A percentile compares a stretch with the other conserved stretches of the same genome.
These are phyloP conservation scores for Macaranga tanarius DNA, from an alignment of 441 rosid species.

Conservation along the genomic window DNA sequence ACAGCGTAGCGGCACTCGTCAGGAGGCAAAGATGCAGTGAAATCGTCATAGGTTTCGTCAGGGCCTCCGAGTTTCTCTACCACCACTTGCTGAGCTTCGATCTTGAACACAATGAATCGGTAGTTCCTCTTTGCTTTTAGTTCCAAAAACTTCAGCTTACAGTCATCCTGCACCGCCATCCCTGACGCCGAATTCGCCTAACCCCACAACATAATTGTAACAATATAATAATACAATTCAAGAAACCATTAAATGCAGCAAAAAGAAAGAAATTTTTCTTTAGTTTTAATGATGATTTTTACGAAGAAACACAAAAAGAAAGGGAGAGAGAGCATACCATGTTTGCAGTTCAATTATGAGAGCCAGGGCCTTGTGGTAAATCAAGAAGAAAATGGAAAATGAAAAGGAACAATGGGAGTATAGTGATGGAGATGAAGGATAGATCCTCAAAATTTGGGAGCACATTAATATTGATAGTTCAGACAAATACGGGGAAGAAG, in stretches of 20 bases:
- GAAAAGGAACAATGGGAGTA: constrained; percentile 14
- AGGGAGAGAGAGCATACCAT: constrained; percentile 46
- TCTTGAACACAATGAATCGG: constrained; percentile 63
- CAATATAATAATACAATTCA: not conserved
- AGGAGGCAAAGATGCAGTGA: constrained; percentile 53
- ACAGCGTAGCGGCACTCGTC: constrained; percentile 77
- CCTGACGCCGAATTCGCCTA: constrained; percentile 76
- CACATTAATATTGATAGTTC: constrained; percentile 16
- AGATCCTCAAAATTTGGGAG: constrained; percentile 52
- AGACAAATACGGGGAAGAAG: constrained; percentile 37
- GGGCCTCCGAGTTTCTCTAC: constrained; percentile 62
- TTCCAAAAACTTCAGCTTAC: constrained; percentile 71
- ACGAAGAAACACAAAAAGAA: not conserved
- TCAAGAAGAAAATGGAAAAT: constrained; percentile 25
- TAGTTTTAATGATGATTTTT: no score
- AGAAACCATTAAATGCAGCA: not conserved
- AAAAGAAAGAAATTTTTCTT: no score
- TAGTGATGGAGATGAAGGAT: constrained; percentile 22
- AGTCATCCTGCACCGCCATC: constrained; percentile 65
- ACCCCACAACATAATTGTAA: not conserved
- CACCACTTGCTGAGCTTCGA: constrained; percentile 59
- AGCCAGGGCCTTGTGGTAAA: constrained; percentile 31
- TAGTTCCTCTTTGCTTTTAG: constrained; percentile 67
- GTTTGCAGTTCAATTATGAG: constrained; percentile 34
- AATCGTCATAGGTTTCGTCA: constrained; percentile 54